These are phyloP conservation scores for Phellopilus nigrolimitatus DNA, from an alignment of 1,284 basidiomycete genomes.

Conservation along the genomic window DNA sequence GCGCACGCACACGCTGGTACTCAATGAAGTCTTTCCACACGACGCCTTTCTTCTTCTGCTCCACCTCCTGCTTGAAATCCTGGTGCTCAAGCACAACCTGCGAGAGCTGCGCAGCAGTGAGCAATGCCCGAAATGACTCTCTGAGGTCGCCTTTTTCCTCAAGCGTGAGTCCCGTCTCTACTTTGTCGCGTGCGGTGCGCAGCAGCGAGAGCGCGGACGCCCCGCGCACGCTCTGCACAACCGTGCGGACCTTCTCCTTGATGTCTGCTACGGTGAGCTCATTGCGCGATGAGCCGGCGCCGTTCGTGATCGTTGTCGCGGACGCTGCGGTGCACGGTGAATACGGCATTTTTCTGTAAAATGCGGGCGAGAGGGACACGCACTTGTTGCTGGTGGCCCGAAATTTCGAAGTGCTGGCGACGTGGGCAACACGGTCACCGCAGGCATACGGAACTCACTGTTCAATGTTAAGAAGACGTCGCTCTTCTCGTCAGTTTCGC, in stretches of 20 bases:
- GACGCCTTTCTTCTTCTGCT: conserved; percentile 41
- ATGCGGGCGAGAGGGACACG: neutral
- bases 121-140: conserved; percentile 51
- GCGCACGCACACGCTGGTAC: conserved; percentile 52
- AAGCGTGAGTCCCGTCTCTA: conserved; percentile 41
- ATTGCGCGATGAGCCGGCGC: neutral
- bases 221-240: conserved; percentile 47
- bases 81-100: conserved; percentile 52
- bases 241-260: conserved; percentile 56
- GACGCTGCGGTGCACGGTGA: neutral
- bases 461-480: too few relatives aligned
- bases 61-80: conserved; percentile 49
- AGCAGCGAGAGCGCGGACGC: conserved; percentile 54
- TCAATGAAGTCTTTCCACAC: conserved; percentile 53
- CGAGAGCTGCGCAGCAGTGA: conserved; percentile 54
- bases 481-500: too few relatives aligned
- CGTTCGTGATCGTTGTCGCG: too few relatives aligned
- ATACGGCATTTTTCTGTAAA: neutral
- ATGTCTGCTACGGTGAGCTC: conserved; percentile 52
- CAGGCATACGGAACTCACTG: neutral
- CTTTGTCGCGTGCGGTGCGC: conserved; percentile 52
- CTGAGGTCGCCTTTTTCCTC: conserved; percentile 56
- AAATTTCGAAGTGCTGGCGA: conserved; percentile 1
- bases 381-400: neutral
- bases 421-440: conserved; percentile 1